Base-by-base conservation (phyloP, 2,329 filamentous ascomycete genomes). In the Aspergillus tanneri region DNA sequence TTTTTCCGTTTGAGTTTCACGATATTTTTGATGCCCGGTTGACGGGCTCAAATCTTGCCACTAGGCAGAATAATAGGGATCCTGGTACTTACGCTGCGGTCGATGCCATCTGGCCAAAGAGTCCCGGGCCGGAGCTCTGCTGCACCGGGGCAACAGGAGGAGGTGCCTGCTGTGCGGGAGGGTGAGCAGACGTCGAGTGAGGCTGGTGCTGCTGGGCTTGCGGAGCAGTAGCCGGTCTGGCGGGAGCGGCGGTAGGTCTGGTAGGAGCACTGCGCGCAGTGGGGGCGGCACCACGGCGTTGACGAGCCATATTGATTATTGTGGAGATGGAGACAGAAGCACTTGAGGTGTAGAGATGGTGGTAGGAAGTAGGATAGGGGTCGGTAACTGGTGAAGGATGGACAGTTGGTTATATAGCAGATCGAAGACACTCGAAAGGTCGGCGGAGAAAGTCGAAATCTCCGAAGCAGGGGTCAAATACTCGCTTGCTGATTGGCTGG, bases 71-170 rank as follows among this genome's bases (percentile, higher is more conserved):
- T 28, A 8, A 16, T 6, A 35, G 32, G n/a, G 21, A 53, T n/a
- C n/a, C n/a, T n/a, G n/a, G 54, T 58, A 85, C 90, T 77, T 86
- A 97, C 92, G 93, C 93, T 71, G 93, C 93, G 49, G 93, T 99
- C 68, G 86, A 90, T 59, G 93, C 93, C 88, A 99, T 96, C 80
- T 97, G 90, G 50, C 90, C 92, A 61, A 99, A 90, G 9, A 99
- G 80, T 56, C 93, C 92, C 4, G 90, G 85, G 22, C 90, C 88
- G 58, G 86, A 79, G 45, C 77, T 73, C 58, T 72, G 75, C 52
- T 74, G 71, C 41, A 67, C 67, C 63, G 74, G 52, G 68, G 63
- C 23, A 53, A 56, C 65, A 49, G 72, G 69, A 46, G 77, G 71
- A 46, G 82, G 80, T 47, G 77, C 71, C 40, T 78, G 72, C 53